These are phyloP conservation scores for Asterophora parasitica DNA, from an alignment of 768 basidiomycete species.

Conservation along the genomic window DNA sequence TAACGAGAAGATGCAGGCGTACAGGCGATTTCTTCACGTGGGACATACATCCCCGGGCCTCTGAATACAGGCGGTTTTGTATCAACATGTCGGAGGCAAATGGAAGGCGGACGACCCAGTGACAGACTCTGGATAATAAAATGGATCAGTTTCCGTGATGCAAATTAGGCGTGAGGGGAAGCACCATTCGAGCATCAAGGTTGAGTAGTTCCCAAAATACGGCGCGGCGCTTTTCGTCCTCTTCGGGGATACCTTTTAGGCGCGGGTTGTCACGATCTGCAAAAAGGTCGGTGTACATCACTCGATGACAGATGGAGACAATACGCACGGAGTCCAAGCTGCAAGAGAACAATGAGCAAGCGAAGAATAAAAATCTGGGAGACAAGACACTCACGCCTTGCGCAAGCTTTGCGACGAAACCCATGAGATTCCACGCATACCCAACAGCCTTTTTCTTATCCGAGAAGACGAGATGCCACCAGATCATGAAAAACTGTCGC, in stretches of 20 bases:
- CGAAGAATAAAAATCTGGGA: constrained; percentile 4
- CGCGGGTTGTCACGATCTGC: constrained; percentile 65
- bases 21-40: constrained; percentile 49
- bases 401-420: constrained; percentile 67
- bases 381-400: constrained; percentile 52
- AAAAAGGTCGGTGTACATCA: neutral
- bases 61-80: constrained; percentile 49
- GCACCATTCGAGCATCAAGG: constrained; percentile 64
- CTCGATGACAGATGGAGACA: constrained; percentile 1
- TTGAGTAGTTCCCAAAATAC: constrained; percentile 75
- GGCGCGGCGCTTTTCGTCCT: constrained; percentile 61
- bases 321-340: constrained; percentile 66
- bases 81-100: constrained; percentile 62
- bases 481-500: constrained; percentile 60
- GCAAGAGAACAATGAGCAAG: constrained; percentile 12
- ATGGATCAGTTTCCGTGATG: neutral
- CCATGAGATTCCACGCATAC: constrained; percentile 75
- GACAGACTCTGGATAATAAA: constrained; percentile 49
- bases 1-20: constrained; percentile 18
- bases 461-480: constrained; percentile 71
- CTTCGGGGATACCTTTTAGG: constrained; percentile 64
- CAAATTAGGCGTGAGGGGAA: neutral
- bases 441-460: constrained; percentile 69
- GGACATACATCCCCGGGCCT: constrained; percentile 42
- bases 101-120: constrained; percentile 67